Conservation (phyloP, 345 rosid genomes). For the Hevea brasiliensis region DNA sequence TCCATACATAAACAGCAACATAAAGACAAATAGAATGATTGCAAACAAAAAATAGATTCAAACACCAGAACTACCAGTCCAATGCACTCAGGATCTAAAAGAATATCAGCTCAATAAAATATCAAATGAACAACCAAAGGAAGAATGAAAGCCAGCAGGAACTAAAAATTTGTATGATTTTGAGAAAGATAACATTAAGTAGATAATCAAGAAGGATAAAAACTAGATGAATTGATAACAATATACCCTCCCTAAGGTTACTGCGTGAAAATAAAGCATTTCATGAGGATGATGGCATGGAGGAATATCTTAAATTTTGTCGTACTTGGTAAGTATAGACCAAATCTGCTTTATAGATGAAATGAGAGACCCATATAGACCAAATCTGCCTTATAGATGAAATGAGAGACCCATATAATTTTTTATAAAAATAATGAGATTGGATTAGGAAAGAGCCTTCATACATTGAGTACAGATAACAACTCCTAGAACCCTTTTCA, state of each 20-base stretch:
- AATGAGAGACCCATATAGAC: neutral
- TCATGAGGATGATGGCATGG: constrained; percentile 24
- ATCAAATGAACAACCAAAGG: neutral
- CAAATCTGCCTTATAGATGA: neutral
- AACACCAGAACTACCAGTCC: neutral
- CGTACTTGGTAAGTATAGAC: constrained; percentile 29
- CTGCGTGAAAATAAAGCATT: constrained; percentile 15
- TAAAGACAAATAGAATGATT: neutral
- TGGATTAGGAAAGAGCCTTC: neutral
- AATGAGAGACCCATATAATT: neutral
- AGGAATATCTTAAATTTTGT: constrained; percentile 31
- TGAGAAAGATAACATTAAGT: no score
- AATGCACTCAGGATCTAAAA: no score
- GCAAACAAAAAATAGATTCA: no score
- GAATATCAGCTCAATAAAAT: no score
- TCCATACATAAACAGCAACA: no score
- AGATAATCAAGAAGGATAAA: neutral
- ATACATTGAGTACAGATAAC: neutral
- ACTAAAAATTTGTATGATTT: no score
- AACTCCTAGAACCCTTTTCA: neutral
- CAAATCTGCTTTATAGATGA: constrained; percentile 51
- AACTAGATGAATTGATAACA: neutral
- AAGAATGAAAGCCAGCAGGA: neutral
- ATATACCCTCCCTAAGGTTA: constrained; percentile 16
- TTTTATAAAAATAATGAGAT: neutral